phyloP scores from a whole-genome alignment of 768 basidiomycete genomes.

The Amanita thiersii region DNA sequence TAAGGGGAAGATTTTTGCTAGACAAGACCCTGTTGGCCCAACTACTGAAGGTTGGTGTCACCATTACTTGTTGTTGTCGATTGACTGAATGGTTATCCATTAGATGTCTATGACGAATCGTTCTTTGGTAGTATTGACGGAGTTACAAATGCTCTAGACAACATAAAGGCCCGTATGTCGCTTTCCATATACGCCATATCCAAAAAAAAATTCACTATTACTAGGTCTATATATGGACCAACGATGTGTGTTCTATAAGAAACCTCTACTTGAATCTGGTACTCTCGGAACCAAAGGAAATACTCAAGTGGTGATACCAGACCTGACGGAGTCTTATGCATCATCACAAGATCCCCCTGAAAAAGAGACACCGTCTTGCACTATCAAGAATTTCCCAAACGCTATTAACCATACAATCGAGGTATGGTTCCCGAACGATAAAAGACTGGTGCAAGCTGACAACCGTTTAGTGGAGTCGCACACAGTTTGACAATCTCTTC shows the following conservation, averaged over 20 bases:
- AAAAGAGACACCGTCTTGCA: slow-evolving; percentile 94
- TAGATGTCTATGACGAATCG: slow-evolving; percentile 79
- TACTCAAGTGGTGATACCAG: slow-evolving; percentile 89
- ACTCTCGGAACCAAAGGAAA: slow-evolving; percentile 99
- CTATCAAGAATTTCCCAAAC: slow-evolving; percentile 98
- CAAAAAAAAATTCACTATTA: background rate
- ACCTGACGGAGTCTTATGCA: slow-evolving; percentile 93
- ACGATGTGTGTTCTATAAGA: slow-evolving; percentile 93
- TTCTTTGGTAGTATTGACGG: slow-evolving; percentile 89
- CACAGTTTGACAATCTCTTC: slow-evolving; percentile 87
- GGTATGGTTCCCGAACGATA: slow-evolving; percentile 31
- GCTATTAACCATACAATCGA: slow-evolving; percentile 97
- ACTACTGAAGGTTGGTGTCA: slow-evolving; percentile 78
- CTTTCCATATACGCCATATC: background rate
- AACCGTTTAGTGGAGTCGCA: slow-evolving; percentile 73
- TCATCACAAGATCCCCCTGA: slow-evolving; percentile 99
- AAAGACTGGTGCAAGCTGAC: background rate
- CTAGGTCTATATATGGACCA: slow-evolving; percentile 96
- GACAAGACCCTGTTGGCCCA: slow-evolving; percentile 90
- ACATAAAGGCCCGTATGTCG: slow-evolving; percentile 84
- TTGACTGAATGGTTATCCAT: slow-evolving; percentile 37
- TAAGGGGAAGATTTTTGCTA: slow-evolving; percentile 74
- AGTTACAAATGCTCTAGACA: slow-evolving; percentile 96
- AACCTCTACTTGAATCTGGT: slow-evolving; percentile 93
- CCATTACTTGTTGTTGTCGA: background rate